Conservation (phyloP, 129 eudicot genomes). For the Centrapalus pauciflorus region DNA sequence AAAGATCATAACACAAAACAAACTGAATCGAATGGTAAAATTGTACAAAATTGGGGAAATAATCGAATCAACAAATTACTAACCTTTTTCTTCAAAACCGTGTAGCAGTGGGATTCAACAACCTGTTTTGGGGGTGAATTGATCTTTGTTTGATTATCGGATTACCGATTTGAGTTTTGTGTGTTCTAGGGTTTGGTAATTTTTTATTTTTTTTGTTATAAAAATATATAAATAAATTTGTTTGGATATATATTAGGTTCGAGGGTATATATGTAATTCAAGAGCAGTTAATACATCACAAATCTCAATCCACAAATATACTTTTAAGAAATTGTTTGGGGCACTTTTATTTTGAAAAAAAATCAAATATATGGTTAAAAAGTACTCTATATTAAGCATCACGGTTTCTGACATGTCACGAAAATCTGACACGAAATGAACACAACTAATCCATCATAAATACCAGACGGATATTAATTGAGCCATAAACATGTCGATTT, state of each 20-base stretch:
- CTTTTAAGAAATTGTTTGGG: too few species aligned
- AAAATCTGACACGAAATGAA: too few species aligned
- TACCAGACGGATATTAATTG: too few species aligned
- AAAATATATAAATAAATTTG: background rate
- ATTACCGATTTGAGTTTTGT: conserved; percentile 22
- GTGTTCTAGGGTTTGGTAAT: conserved; percentile 37
- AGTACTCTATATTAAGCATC: too few species aligned
- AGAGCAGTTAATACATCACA: conserved; percentile 2
- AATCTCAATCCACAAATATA: conserved; percentile 22
- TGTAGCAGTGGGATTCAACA: conserved; percentile 14
- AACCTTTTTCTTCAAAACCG: conserved; percentile 22
- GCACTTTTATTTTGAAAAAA: too few species aligned
- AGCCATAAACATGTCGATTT: too few species aligned
- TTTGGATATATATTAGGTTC: background rate
- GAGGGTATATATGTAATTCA: conserved; percentile 14
- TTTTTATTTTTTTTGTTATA: conserved; percentile 15
- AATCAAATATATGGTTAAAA: too few species aligned
- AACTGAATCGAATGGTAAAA: background rate
- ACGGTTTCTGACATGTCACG: too few species aligned
- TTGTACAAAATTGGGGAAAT: background rate
- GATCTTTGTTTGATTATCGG: conserved; percentile 13
- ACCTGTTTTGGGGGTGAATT: conserved; percentile 19
- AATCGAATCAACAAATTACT: conserved; percentile 1
- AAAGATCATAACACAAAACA: background rate
- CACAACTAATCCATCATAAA: too few species aligned